Conservation (phyloP, 257 asterid species). For the Salvia rosmarinus region DNA sequence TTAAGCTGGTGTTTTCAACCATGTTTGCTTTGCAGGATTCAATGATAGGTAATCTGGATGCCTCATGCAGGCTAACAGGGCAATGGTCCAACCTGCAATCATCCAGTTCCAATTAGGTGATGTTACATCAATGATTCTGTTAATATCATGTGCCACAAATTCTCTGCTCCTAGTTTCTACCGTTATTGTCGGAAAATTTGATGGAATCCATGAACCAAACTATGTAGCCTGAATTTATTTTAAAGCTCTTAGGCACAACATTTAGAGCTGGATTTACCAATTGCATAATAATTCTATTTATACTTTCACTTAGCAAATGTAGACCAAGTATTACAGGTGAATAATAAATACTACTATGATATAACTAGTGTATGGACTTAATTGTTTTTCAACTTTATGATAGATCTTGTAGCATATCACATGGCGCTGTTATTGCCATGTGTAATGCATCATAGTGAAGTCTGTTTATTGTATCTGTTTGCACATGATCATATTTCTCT, state of each 20-base stretch:
- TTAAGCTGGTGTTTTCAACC: conserved; percentile 18
- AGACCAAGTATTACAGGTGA: background rate
- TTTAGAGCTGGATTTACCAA: conserved; percentile 9
- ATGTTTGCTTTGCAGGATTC: conserved; percentile 23
- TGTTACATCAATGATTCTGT: conserved; percentile 26
- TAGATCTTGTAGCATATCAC: conserved; percentile 11
- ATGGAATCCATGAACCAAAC: conserved; percentile 9
- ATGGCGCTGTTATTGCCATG: background rate
- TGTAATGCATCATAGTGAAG: background rate
- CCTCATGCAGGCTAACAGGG: background rate
- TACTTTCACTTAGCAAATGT: background rate
- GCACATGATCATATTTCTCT: conserved; percentile 8
- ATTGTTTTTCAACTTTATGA: conserved; percentile 14
- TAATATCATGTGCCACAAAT: conserved; percentile 10
- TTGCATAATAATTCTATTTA: background rate
- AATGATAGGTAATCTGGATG: conserved; percentile 21
- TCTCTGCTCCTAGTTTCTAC: background rate
- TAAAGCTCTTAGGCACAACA: conserved; percentile 7
- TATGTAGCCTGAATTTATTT: conserved; percentile 11
- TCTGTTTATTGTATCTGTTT: conserved; percentile 19
- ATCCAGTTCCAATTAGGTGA: conserved; percentile 22
- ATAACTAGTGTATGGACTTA: background rate
- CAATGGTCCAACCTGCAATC: conserved; percentile 21
- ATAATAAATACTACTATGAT: conserved; percentile 7
- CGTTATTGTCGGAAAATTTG: conserved; percentile 3